These are phyloP conservation scores for Schwanniomyces etchellsii DNA, from an alignment of 1,139 yeast species.

Conservation along the genomic window DNA sequence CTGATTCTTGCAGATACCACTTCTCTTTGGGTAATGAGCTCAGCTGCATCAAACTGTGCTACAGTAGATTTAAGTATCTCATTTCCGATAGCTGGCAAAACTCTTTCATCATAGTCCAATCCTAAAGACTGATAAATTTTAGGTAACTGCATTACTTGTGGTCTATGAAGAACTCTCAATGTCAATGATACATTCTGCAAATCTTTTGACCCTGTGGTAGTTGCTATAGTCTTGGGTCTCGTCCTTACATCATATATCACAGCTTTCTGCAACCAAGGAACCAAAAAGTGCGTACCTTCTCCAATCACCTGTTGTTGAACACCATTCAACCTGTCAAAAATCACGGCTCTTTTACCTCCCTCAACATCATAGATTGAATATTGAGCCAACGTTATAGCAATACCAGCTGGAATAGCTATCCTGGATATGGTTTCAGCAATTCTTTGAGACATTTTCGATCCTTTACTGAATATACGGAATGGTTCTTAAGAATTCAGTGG, in stretches of 20 bases:
- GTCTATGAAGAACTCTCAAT: slow-evolving; percentile 88
- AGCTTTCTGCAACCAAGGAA: slow-evolving; percentile 96
- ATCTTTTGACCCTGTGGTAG: slow-evolving; percentile 96
- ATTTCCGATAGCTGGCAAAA: slow-evolving; percentile 93
- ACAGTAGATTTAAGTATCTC: slow-evolving; percentile 93
- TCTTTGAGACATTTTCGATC: slow-evolving; percentile 28
- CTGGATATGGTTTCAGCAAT: slow-evolving; percentile 34
- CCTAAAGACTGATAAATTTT: slow-evolving; percentile 87
- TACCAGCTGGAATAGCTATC: slow-evolving; percentile 67
- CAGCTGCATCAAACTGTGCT: slow-evolving; percentile 98
- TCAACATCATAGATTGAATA: slow-evolving; percentile 85
- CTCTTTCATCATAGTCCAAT: slow-evolving; percentile 93
- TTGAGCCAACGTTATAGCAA: slow-evolving; percentile 62
- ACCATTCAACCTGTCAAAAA: slow-evolving; percentile 88
- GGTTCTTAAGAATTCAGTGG: slow-evolving; percentile 1
- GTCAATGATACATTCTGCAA: slow-evolving; percentile 94
- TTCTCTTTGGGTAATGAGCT: slow-evolving; percentile 94
- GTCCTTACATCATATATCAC: slow-evolving; percentile 89
- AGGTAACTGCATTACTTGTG: slow-evolving; percentile 80
- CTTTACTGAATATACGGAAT: neutral
- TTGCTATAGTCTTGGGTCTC: slow-evolving; percentile 82
- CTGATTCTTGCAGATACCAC: slow-evolving; percentile 87
- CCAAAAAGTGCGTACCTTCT: slow-evolving; percentile 92
- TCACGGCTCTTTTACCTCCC: slow-evolving; percentile 94
- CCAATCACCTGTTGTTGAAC: slow-evolving; percentile 83